Conservation (phyloP, 1,284 basidiomycete species). For the Pseudozyma sp. region DNA sequence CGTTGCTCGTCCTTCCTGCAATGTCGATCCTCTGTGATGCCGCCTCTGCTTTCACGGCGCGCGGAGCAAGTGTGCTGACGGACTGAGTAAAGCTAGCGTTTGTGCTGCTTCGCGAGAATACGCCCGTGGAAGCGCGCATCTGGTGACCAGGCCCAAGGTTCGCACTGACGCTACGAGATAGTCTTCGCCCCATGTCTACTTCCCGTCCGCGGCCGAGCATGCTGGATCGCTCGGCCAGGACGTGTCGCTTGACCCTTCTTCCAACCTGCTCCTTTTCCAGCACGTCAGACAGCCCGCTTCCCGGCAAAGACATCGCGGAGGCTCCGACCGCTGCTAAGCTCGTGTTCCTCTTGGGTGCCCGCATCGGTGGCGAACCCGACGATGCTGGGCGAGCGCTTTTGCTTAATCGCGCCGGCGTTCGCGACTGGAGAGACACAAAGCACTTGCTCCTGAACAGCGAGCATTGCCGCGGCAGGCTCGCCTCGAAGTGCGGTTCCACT, state of each 20-base stretch:
- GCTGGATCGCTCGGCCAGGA: slow-evolving; percentile 21
- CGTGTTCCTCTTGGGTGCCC: slow-evolving; percentile 16
- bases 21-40: slow-evolving; percentile 10
- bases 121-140: slow-evolving; percentile 17
- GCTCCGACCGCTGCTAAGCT: slow-evolving; percentile 2
- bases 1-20: not conserved
- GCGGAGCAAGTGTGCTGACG: not conserved
- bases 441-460: slow-evolving; percentile 58
- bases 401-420: slow-evolving; percentile 34
- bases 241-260: slow-evolving; percentile 24
- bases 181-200: slow-evolving; percentile 39
- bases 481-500: slow-evolving; percentile 54
- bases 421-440: slow-evolving; percentile 52
- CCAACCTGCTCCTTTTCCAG: slow-evolving; percentile 44
- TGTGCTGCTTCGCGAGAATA: slow-evolving; percentile 31
- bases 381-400: slow-evolving; percentile 13
- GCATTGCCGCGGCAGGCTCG: slow-evolving; percentile 53
- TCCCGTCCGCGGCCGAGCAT: slow-evolving; percentile 40
- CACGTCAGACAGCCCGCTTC: slow-evolving; percentile 30
- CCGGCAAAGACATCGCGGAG: not conserved
- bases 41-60: not conserved
- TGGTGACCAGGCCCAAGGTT: slow-evolving; percentile 15
- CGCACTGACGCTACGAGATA: slow-evolving; percentile 47
- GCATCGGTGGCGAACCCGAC: slow-evolving; percentile 22
- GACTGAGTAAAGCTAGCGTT: slow-evolving; percentile 11